These are phyloP conservation scores for Komagataella pastoris DNA, from an alignment of 805 yeast species.

Conservation along the genomic window DNA sequence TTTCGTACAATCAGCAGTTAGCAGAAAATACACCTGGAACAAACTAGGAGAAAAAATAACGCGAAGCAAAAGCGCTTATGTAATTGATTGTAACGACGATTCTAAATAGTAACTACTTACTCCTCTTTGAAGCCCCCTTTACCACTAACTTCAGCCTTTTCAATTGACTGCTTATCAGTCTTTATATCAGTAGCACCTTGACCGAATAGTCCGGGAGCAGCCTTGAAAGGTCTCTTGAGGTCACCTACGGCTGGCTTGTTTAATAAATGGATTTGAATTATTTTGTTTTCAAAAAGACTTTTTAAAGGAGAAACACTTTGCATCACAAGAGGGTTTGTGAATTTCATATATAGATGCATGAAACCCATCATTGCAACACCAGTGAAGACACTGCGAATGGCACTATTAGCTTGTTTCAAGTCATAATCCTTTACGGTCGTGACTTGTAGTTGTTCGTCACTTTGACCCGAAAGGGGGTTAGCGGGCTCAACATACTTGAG, in stretches of 20 bases:
- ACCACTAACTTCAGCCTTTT: slow-evolving; percentile 76
- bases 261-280: slow-evolving; percentile 82
- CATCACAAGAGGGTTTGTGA: slow-evolving; percentile 93
- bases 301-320: slow-evolving; percentile 87
- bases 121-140: slow-evolving; percentile 83
- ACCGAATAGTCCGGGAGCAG: slow-evolving; percentile 62
- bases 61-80: background rate
- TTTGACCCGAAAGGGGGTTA: slow-evolving; percentile 62
- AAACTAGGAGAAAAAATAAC: background rate
- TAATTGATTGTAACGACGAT: background rate
- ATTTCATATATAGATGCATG: slow-evolving; percentile 96
- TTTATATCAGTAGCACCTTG: slow-evolving; percentile 34
- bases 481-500: slow-evolving; percentile 85
- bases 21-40: background rate
- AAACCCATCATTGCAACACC: slow-evolving; percentile 94
- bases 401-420: slow-evolving; percentile 67
- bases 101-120: slow-evolving; percentile 18
- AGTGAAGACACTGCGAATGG: slow-evolving; percentile 75
- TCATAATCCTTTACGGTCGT: slow-evolving; percentile 95
- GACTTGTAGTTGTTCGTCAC: slow-evolving; percentile 63
- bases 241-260: slow-evolving; percentile 78
- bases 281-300: slow-evolving; percentile 78
- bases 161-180: slow-evolving; percentile 81
- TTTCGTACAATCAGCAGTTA: background rate
- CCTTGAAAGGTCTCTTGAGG: slow-evolving; percentile 93